Percentiles rank a stretch among this genome's conserved stretches.
Evolutionary conservation across 257 asterid species (phyloP).

Genomic region (Ehretia macrophylla): DNA sequence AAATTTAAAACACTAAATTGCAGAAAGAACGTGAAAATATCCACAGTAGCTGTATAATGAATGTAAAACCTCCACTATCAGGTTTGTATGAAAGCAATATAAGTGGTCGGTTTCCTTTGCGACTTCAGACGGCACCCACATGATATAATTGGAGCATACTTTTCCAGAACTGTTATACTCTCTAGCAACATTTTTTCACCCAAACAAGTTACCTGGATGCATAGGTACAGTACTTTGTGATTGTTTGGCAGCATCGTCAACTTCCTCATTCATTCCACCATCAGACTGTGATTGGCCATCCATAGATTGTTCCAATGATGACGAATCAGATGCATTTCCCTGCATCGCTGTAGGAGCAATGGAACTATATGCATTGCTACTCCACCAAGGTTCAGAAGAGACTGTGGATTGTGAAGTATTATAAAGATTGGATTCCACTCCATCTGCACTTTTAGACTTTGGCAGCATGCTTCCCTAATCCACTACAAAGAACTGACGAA

Average conservation of each 20-base stretch:
- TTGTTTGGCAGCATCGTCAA: constrained; percentile 44
- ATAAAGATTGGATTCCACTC: constrained; percentile 32
- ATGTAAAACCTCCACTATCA: no score
- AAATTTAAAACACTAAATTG: no score
- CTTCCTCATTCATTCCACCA: constrained; percentile 54
- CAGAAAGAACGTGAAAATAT: no score
- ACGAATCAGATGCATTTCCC: constrained; percentile 64
- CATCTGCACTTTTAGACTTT: constrained; percentile 39
- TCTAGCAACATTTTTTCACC: not conserved
- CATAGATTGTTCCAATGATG: constrained; percentile 62
- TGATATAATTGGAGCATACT: not conserved
- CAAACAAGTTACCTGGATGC: constrained; percentile 36
- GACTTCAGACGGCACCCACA: no score
- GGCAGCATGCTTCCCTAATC: constrained; percentile 52
- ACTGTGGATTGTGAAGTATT: constrained; percentile 31
- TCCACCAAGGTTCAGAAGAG: constrained; percentile 58
- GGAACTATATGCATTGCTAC: constrained; percentile 35
- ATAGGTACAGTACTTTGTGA: constrained; percentile 35
- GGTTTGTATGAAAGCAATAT: no score
- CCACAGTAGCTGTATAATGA: no score
- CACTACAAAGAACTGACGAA: constrained; percentile 14
- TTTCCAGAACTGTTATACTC: not conserved
- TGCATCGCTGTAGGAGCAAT: constrained; percentile 38
- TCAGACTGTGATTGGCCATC: constrained; percentile 71
- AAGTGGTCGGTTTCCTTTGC: no score